A percentile compares a stretch with the other conserved stretches of the same genome.
Conservation (phyloP, 2,329 filamentous ascomycete genomes). For the Talaromyces marneffei region DNA sequence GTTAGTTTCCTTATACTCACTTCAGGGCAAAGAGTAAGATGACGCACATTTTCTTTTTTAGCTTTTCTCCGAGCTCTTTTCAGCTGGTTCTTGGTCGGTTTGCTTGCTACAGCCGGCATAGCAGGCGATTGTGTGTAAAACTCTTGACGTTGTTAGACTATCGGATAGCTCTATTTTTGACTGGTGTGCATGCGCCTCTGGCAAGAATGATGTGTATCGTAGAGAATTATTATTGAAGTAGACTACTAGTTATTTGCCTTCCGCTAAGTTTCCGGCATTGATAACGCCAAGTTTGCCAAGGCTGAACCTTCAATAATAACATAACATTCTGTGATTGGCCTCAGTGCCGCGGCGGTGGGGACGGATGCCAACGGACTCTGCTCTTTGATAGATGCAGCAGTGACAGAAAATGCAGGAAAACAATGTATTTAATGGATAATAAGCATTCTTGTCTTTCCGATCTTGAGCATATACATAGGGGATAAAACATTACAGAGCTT, state of each 20-base stretch:
- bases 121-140: not conserved
- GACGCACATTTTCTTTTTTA: constrained; percentile 10
- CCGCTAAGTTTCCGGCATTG: not conserved
- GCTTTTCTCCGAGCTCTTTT: constrained; percentile 15
- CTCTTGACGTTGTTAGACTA: not conserved
- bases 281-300: not conserved
- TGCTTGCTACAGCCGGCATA: constrained; percentile 11
- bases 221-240: not conserved
- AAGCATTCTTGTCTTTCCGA: too few species aligned
- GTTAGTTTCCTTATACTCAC: not conserved
- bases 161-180: not conserved
- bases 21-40: not conserved
- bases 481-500: too few species aligned
- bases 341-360: not conserved
- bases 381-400: too few species aligned
- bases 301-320: not conserved
- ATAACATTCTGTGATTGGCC: not conserved
- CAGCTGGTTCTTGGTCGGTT: constrained; percentile 16
- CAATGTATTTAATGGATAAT: too few species aligned
- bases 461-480: too few species aligned
- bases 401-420: too few species aligned
- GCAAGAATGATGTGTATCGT: not conserved
- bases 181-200: not conserved
- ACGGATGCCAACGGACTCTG: too few species aligned
- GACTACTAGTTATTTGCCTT: not conserved